Evolutionary conservation across 305 asterid genomes (phyloP).

Genomic region (Solanum hybrid): DNA sequence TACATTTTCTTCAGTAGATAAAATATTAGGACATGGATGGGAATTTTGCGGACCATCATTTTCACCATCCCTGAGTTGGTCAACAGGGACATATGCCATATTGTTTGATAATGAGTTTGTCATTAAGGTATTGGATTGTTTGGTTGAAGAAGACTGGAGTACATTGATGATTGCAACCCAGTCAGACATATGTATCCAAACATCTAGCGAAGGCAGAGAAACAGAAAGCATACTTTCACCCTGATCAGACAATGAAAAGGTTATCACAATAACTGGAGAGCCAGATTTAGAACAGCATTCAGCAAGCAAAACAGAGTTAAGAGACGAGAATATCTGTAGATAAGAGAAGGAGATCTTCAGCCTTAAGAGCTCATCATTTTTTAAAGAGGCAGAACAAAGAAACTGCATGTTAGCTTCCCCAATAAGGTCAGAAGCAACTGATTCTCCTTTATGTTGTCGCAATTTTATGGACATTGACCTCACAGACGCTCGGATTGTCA

Average conservation of each 20-base stretch:
- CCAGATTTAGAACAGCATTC: constrained; percentile 49
- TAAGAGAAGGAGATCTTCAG: constrained; percentile 54
- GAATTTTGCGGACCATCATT: constrained; percentile 17
- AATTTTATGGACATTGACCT: constrained; percentile 51
- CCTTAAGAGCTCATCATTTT: constrained; percentile 30
- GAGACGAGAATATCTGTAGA: constrained; percentile 56
- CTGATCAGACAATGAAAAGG: constrained; percentile 31
- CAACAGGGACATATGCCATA: constrained; percentile 12
- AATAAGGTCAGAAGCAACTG: constrained; percentile 44
- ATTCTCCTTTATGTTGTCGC: constrained; percentile 35
- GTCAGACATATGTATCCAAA: constrained; percentile 73
- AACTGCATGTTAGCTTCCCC: constrained; percentile 68
- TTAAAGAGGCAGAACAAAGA: constrained; percentile 45
- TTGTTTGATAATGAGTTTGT: constrained; percentile 22
- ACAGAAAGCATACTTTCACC: constrained; percentile 40
- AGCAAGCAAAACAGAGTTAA: constrained; percentile 63
- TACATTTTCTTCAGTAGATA: constrained; percentile 21
- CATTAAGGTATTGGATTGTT: constrained; percentile 18
- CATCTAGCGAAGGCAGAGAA: constrained; percentile 49
- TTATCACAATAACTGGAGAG: constrained; percentile 50
- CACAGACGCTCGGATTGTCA: constrained; percentile 48
- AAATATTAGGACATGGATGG: constrained; percentile 1
- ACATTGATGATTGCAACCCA: constrained; percentile 60
- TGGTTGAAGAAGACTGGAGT: constrained; percentile 27
- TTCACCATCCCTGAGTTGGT: constrained; percentile 18